Base-by-base conservation (phyloP, 257 asterid genomes). In the Gardenia jasminoides region DNA sequence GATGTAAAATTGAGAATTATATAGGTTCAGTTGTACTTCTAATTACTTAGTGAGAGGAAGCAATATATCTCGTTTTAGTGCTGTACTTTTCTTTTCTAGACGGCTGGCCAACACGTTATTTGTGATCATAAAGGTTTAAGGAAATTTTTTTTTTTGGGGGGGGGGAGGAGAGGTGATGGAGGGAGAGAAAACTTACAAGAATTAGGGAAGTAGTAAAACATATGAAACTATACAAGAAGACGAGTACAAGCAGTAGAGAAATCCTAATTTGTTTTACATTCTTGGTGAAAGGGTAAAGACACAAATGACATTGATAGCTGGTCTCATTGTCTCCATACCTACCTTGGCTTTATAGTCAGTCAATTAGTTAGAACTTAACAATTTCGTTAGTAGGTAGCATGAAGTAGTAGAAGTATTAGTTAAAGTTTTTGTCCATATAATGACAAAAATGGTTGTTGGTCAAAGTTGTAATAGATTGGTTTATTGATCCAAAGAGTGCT, bases 401-500 rank as follows among this genome's bases (percentile, higher is more conserved):
- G 74, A 41, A 69, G 19, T 61, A 19, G 48, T 43, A 30, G 72
- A 62, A 72, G 62, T 50, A 73, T 58, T 79, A 15, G 74, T 65
- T 30, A 66, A 74, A 52, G n/a, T 24, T 39, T 15, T 39, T 50
- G 52, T 36, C 41, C 54, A 62, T 41, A 20, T 10, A 80, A 77
- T 59, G 84, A 82, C 78, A 73, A 47, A 74, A 50, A 74, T 17
- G 50, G 66, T 24, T 48, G 47, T 62, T 82, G 80, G 84, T 84
- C 88, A 84, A 87, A 70, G 82, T 73, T 30, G 76, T 73, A 58
- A 84, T 86, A 58, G 83, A 82, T 76, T 82, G 74, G 56, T 31
- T 75, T 71, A 13, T 73, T 84, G 77, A 82, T 75, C 76, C 79
- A n/a, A 78, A 65, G 72, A 22, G 31, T 66, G 74, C 68, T 81